phyloP scores from a whole-genome alignment of 495 filamentous ascomycete genomes.

The Neurospora sp. region DNA sequence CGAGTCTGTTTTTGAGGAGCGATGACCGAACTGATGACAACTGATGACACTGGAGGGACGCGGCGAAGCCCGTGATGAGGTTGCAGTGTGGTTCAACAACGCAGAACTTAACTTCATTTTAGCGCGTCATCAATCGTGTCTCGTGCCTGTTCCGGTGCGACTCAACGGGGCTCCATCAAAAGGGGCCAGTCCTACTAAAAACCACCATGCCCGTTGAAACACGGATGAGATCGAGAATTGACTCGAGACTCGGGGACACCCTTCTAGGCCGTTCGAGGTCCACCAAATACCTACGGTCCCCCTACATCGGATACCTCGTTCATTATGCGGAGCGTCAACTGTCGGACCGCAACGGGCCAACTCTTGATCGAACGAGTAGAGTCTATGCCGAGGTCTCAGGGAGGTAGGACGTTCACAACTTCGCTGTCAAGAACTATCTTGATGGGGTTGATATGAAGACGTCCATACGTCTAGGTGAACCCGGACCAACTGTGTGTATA shows the following conservation, averaged over 20 bases:
- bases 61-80: background rate
- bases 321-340: background rate
- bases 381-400: background rate
- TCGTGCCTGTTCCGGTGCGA: background rate
- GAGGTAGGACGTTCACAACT: background rate
- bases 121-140: background rate
- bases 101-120: background rate
- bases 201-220: background rate
- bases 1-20: background rate
- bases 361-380: background rate
- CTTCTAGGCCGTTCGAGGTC: background rate
- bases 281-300: background rate
- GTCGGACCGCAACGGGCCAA: background rate
- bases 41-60: background rate
- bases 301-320: background rate
- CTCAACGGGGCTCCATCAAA: background rate
- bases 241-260: background rate
- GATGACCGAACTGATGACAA: background rate
- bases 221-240: background rate
- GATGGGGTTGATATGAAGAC: background rate
- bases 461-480: background rate
- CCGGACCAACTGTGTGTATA: background rate
- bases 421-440: background rate
- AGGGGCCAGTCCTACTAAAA: background rate
- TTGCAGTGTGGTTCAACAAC: background rate